These are phyloP conservation scores for Mucor circinelloides DNA, from an alignment of 371 early-diverging fungal species.

Conservation along the genomic window DNA sequence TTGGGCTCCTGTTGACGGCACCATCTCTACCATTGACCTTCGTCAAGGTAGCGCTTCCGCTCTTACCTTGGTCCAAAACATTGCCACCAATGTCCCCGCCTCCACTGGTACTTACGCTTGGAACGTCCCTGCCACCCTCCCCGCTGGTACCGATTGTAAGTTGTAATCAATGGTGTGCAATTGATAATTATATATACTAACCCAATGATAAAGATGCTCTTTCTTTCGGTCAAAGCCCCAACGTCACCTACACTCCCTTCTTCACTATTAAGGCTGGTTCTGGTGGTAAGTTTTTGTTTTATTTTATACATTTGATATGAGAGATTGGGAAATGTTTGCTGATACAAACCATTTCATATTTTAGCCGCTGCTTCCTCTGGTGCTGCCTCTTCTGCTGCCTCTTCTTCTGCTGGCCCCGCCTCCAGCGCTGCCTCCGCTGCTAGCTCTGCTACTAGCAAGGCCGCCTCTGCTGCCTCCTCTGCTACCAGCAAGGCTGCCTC, in stretches of 20 bases:
- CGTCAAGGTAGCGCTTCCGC: constrained; percentile 22
- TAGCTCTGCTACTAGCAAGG: not conserved
- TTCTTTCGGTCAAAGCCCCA: constrained; percentile 19
- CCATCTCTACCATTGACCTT: constrained; percentile 44
- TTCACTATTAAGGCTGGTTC: constrained; percentile 43
- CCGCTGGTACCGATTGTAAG: constrained; percentile 50
- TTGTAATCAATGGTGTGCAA: not conserved
- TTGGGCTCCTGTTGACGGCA: constrained; percentile 36
- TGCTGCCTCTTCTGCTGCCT: not conserved
- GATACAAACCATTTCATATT: not conserved
- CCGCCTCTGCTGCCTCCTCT: constrained; percentile 9
- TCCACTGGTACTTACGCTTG: constrained; percentile 33
- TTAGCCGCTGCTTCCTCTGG: constrained; percentile 9
- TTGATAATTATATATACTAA: not conserved
- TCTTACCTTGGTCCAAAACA: constrained; percentile 13
- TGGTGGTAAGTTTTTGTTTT: constrained; percentile 19
- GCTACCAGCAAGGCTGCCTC: constrained; percentile 6
- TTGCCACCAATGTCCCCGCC: constrained; percentile 40
- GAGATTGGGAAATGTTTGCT: not conserved
- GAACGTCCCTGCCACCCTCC: constrained; percentile 35
- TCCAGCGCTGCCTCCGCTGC: constrained; percentile 4
- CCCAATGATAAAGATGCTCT: constrained; percentile 11
- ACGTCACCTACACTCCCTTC: constrained; percentile 28
- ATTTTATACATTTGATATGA: not conserved
- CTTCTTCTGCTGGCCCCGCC: constrained; percentile 7